Conservation (phyloP, 2,329 filamentous ascomycete species). For the Nakataea oryzae region DNA sequence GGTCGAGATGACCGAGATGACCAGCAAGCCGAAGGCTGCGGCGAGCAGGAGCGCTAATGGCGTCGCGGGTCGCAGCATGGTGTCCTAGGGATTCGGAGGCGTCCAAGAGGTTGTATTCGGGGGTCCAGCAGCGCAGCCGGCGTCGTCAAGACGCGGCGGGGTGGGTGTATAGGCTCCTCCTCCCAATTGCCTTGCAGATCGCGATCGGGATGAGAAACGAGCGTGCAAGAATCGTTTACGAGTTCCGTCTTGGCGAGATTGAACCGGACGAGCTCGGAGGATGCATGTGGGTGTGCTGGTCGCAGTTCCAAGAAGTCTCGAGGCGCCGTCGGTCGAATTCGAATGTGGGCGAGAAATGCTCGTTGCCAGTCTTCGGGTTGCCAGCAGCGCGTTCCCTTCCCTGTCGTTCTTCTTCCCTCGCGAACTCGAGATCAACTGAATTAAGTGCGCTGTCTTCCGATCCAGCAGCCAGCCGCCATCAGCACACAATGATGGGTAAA, state of each 20-base stretch:
- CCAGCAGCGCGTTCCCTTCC: not conserved
- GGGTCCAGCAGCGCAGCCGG: not conserved
- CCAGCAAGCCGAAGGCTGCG: conserved; percentile 71
- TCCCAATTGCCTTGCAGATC: not conserved
- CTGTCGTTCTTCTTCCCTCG: not conserved
- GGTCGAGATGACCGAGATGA: conserved; percentile 83
- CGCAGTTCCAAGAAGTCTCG: not conserved
- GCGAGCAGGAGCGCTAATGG: conserved; percentile 80
- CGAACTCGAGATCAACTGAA: not conserved
- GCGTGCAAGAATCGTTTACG: not conserved
- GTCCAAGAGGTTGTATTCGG: not conserved
- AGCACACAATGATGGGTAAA: not conserved
- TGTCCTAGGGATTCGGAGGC: conserved; percentile 18
- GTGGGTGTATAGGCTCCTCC: not conserved
- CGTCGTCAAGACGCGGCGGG: conserved; percentile 1
- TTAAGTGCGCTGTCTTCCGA: not conserved
- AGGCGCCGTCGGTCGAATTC: not conserved
- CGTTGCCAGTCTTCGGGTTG: not conserved
- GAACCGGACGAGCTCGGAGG: not conserved
- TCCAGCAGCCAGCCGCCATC: conserved; percentile 1
- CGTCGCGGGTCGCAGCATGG: conserved; percentile 84
- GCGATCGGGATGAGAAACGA: not conserved
- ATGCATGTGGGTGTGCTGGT: too few relatives aligned
- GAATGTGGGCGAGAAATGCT: not conserved
- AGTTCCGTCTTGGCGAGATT: not conserved